phyloP scores from a whole-genome alignment of 2,329 filamentous ascomycete genomes.

The Botryosphaeria dothidea region DNA sequence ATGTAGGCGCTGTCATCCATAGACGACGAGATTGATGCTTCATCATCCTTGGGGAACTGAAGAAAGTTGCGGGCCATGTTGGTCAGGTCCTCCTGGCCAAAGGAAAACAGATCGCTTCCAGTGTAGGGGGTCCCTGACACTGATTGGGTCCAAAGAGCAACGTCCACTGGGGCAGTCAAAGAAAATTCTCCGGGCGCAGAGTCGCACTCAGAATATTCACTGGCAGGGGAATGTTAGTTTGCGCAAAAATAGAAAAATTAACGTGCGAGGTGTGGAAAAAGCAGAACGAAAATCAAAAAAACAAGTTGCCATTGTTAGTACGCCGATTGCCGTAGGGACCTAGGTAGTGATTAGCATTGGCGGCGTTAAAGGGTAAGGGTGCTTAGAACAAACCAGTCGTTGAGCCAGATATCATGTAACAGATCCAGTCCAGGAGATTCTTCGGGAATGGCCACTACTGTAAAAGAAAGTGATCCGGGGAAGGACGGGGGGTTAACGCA shows the following conservation, averaged over 20 bases:
- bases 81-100: conserved; percentile 32
- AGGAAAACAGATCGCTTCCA: conserved; percentile 36
- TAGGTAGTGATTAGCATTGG: neutral
- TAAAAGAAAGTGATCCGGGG: neutral
- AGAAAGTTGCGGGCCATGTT: conserved; percentile 33
- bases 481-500: neutral
- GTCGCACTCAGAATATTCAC: conserved; percentile 41
- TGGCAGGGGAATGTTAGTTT: conserved; percentile 39
- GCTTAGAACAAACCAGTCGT: conserved; percentile 9
- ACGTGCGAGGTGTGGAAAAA: conserved; percentile 21
- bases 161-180: conserved; percentile 36
- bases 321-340: neutral
- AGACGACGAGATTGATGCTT: conserved; percentile 39
- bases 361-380: neutral
- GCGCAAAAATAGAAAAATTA: conserved; percentile 5
- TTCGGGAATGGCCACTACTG: neutral
- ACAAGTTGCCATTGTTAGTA: conserved; percentile 39
- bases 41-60: conserved; percentile 39
- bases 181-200: conserved; percentile 31
- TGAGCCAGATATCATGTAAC: neutral
- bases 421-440: neutral
- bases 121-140: conserved; percentile 36
- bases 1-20: conserved; percentile 45
- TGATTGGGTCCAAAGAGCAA: conserved; percentile 44
- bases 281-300: conserved; percentile 23